Percentiles rank a stretch among this genome's conserved stretches.
These are phyloP conservation scores for Platismatia glauca DNA, from an alignment of 495 filamentous ascomycete genomes.

Conservation along the genomic window DNA sequence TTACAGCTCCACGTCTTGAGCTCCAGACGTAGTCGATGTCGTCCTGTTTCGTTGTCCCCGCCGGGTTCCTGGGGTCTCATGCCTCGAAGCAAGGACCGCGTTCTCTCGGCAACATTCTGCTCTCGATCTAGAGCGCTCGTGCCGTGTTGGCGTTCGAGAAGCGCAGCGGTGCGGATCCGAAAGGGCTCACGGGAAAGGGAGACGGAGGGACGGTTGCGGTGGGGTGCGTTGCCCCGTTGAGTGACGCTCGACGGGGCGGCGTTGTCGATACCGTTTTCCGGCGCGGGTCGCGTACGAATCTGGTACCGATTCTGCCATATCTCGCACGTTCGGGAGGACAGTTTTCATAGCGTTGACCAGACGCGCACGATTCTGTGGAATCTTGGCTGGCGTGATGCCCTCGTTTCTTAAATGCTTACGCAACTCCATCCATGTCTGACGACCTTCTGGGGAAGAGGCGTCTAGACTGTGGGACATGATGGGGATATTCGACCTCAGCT, in stretches of 20 bases:
- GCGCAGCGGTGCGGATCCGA: slow-evolving; percentile 8
- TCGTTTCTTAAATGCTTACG: slow-evolving; percentile 13
- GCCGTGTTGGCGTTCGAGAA: neutral
- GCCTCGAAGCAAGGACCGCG: slow-evolving; percentile 12
- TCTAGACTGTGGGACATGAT: slow-evolving; percentile 12
- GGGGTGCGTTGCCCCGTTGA: neutral
- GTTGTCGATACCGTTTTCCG: neutral
- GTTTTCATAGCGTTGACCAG: slow-evolving; percentile 13
- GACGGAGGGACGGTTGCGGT: neutral
- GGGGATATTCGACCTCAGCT: neutral
- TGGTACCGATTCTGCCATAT: neutral
- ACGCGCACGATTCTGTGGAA: slow-evolving; percentile 2
- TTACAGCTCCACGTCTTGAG: no score
- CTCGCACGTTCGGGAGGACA: neutral
- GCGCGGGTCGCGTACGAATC: slow-evolving; percentile 6
- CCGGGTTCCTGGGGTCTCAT: neutral
- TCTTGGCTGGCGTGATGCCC: slow-evolving; percentile 12
- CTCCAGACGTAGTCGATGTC: neutral
- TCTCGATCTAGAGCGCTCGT: neutral
- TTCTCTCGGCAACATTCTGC: slow-evolving; percentile 7
- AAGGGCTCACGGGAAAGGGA: neutral
- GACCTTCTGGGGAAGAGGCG: slow-evolving; percentile 19
- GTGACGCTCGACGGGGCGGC: neutral
- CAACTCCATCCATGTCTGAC: slow-evolving; percentile 18
- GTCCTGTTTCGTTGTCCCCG: neutral